These are phyloP conservation scores for Penicillium arizonense DNA, from an alignment of 495 filamentous ascomycete genomes.

Conservation along the genomic window DNA sequence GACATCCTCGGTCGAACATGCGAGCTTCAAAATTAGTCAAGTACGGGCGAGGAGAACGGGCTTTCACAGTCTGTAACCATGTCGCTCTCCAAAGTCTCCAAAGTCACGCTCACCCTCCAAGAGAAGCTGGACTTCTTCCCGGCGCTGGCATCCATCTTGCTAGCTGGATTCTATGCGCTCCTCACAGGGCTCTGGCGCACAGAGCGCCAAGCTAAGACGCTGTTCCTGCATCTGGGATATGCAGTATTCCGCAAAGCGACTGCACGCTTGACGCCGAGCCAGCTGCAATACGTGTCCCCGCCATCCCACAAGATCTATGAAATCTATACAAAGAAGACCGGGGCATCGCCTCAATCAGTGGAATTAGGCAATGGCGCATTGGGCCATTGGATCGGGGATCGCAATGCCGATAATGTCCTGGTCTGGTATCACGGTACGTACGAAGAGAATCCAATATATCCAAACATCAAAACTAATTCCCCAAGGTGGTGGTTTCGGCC, in stretches of 20 bases:
- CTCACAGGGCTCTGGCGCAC: conserved; percentile 35
- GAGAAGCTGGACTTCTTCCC: conserved; percentile 39
- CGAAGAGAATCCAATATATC: background rate
- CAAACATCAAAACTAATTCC: background rate
- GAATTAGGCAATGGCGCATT: conserved; percentile 50
- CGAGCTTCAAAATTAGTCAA: no score
- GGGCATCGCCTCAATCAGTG: conserved; percentile 44
- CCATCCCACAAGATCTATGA: conserved; percentile 51
- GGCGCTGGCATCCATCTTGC: conserved; percentile 26
- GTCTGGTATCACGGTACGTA: conserved; percentile 59
- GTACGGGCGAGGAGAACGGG: no score
- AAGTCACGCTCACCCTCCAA: conserved; percentile 22
- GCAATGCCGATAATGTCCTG: conserved; percentile 51
- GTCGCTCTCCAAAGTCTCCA: conserved; percentile 14
- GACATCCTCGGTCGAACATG: no score
- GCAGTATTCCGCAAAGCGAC: conserved; percentile 37
- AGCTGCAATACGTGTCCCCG: conserved; percentile 38
- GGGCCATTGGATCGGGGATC: conserved; percentile 60
- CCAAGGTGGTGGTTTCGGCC: conserved; percentile 58
- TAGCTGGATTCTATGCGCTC: conserved; percentile 31
- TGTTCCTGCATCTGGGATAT: conserved; percentile 40
- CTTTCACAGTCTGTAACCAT: conserved; percentile 7
- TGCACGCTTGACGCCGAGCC: conserved; percentile 23
- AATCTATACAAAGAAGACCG: conserved; percentile 38
- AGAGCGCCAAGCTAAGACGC: conserved; percentile 31